Percentiles rank a stretch among this genome's conserved stretches.
Evolutionary conservation across 495 filamentous ascomycete genomes (phyloP).

Genomic region (Penicillium diatomitis): DNA sequence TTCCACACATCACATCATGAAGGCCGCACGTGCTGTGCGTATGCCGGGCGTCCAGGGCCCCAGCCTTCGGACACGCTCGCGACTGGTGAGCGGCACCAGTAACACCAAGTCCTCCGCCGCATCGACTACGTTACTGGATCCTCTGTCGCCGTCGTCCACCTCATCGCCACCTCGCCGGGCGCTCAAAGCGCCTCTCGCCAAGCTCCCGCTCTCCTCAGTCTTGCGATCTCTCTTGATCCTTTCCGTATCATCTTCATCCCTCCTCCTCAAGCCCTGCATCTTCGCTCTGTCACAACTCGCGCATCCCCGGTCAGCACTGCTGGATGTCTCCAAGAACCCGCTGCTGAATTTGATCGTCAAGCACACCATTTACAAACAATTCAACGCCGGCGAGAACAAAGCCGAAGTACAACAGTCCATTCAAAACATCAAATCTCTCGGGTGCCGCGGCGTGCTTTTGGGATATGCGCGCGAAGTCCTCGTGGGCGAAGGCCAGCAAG

Average conservation of each 20-base stretch:
- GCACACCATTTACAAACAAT: slow-evolving; percentile 42
- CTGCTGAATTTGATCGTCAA: slow-evolving; percentile 36
- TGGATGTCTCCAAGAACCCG: slow-evolving; percentile 39
- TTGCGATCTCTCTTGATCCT: slow-evolving; percentile 73
- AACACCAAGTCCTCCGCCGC: slow-evolving; percentile 30
- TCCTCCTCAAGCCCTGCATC: slow-evolving; percentile 64
- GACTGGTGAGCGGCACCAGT: slow-evolving; percentile 32
- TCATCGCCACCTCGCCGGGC: slow-evolving; percentile 14
- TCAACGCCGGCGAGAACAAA: slow-evolving; percentile 43
- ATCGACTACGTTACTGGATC: slow-evolving; percentile 17
- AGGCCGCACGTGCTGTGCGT: slow-evolving; percentile 24
- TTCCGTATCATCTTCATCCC: slow-evolving; percentile 66
- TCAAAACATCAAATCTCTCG: slow-evolving; percentile 32
- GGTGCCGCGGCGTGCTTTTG: slow-evolving; percentile 39
- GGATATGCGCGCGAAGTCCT: slow-evolving; percentile 41
- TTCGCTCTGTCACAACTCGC: slow-evolving; percentile 61
- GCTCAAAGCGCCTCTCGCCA: slow-evolving; percentile 47
- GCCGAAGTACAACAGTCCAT: slow-evolving; percentile 36
- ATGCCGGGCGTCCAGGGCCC: slow-evolving; percentile 15
- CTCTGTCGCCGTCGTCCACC: slow-evolving; percentile 3
- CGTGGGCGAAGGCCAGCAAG: slow-evolving; percentile 27
- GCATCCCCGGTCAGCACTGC: slow-evolving; percentile 48
- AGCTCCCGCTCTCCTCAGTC: slow-evolving; percentile 64
- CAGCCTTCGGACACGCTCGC: slow-evolving; percentile 5
- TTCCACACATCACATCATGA: slow-evolving; percentile 17